phyloP scores from a whole-genome alignment of 495 filamentous ascomycete genomes.

The Talaromyces adpressus region DNA sequence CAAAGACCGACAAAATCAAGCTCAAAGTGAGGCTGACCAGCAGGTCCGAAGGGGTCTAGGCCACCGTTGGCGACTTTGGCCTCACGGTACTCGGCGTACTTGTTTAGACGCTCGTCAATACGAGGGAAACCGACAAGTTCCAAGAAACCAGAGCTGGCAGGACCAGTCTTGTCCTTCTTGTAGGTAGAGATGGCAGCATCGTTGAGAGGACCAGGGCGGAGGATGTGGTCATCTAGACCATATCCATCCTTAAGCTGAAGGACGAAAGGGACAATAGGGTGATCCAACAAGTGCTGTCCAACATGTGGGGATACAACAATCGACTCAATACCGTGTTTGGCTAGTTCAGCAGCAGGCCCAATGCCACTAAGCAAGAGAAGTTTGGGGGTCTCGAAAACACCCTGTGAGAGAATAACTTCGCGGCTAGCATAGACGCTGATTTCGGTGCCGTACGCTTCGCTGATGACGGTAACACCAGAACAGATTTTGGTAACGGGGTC shows the following conservation, averaged over 20 bases:
- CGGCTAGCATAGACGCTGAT: slow-evolving; percentile 32
- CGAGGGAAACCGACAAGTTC: slow-evolving; percentile 52
- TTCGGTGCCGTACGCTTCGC: slow-evolving; percentile 11
- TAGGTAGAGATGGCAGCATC: slow-evolving; percentile 40
- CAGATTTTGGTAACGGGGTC: slow-evolving; percentile 27
- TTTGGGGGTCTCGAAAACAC: slow-evolving; percentile 41
- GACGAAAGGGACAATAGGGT: slow-evolving; percentile 45
- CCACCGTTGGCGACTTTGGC: slow-evolving; percentile 44
- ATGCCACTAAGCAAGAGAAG: slow-evolving; percentile 43
- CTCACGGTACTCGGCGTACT: slow-evolving; percentile 40
- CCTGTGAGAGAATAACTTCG: slow-evolving; percentile 40
- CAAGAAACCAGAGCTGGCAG: slow-evolving; percentile 42
- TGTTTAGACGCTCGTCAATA: slow-evolving; percentile 41
- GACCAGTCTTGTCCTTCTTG: slow-evolving; percentile 41
- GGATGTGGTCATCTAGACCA: slow-evolving; percentile 46
- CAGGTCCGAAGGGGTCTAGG: slow-evolving; percentile 52
- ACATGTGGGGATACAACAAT: slow-evolving; percentile 41
- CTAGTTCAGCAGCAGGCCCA: slow-evolving; percentile 36
- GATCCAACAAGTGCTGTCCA: slow-evolving; percentile 54
- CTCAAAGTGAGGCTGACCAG: slow-evolving; percentile 57
- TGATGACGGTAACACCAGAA: slow-evolving; percentile 45
- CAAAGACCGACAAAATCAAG: slow-evolving; percentile 33
- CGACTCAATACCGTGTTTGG: slow-evolving; percentile 38
- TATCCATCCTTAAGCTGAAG: slow-evolving; percentile 48
- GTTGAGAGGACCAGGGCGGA: slow-evolving; percentile 23